Evolutionary conservation across 306 rosid genomes (phyloP), one percentile per base, ranked within the genome.

Genomic region (Fagus crenata): DNA sequence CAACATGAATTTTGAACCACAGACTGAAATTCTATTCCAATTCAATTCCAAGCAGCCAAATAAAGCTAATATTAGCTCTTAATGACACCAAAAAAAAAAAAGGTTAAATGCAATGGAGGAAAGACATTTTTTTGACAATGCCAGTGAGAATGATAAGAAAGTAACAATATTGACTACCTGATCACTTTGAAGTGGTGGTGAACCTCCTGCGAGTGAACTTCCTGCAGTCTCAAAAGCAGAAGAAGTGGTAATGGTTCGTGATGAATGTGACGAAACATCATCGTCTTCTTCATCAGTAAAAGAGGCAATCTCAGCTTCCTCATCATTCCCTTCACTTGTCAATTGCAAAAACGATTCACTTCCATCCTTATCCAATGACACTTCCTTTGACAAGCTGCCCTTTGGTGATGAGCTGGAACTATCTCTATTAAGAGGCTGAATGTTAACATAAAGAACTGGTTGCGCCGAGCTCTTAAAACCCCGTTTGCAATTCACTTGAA

Each of bases 281-380:
- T 85, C 90, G 51, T 1, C 68, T n/a, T 72, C 74, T 12, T 75
- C 81, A 6, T 80, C 97, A 1, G 95, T 93, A 77, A 90, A 93
- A 72, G 95, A 73, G 17, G 88, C 91, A 69, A 90, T 91, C 80
- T 84, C 90, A 81, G 80, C n/a, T 81, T 86, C 90, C 18, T 84
- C 87, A 68, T 84, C 92, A 74, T 81, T 71, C 61, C 56, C 77
- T 22, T 75, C 83, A 83, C 77, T 82, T 35, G 77, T 22, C 14
- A 89, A 86, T 54, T 79, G 91, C 8, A 96, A 78, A 22, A 63
- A 77, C 61, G 89, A 87, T 69, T 83, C 92, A 43, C 54, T 83
- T 81, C 73, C 91, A 77, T 85, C 91, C 73, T 79, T 86, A 15
- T 85, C 92, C 53, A 67, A 32, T 6, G 89, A 84, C 40, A 78